Evolutionary conservation across 345 rosid species (phyloP).

Genomic region (Salix suchowensis): DNA sequence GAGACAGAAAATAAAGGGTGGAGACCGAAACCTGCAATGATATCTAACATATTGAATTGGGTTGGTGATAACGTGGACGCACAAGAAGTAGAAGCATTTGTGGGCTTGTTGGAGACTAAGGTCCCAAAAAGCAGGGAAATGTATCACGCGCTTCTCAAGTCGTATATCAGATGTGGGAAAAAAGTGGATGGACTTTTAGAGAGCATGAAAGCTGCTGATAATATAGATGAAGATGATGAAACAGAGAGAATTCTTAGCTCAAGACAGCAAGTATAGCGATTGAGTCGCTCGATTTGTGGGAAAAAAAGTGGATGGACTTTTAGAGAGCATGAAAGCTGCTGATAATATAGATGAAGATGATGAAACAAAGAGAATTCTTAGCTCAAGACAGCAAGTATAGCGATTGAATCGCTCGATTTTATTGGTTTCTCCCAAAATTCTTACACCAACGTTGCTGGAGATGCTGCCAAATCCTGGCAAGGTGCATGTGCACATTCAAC

Average conservation of each 20-base stretch:
- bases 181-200: constrained; percentile 20
- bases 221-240: neutral
- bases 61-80: constrained; percentile 30
- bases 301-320: constrained; percentile 20
- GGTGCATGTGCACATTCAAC: neutral
- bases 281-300: constrained; percentile 1
- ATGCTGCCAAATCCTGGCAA: neutral
- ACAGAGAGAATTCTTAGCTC: too few species aligned
- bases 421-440: neutral
- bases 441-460: too few species aligned
- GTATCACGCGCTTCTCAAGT: constrained; percentile 28
- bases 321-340: constrained; percentile 21
- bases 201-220: constrained; percentile 21
- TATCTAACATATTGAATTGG: constrained; percentile 41
- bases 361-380: constrained; percentile 24
- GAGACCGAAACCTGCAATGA: constrained; percentile 33
- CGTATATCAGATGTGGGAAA: constrained; percentile 25
- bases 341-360: constrained; percentile 22
- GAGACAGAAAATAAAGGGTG: constrained; percentile 27
- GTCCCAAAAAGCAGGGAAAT: constrained; percentile 21
- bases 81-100: constrained; percentile 31
- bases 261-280: too few species aligned
- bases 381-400: neutral
- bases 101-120: constrained; percentile 16
- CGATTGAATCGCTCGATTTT: neutral